Percentiles rank a stretch among this genome's conserved stretches.
Evolutionary conservation across 2,329 filamentous ascomycete species (phyloP).

Genomic region (Venturia effusa): DNA sequence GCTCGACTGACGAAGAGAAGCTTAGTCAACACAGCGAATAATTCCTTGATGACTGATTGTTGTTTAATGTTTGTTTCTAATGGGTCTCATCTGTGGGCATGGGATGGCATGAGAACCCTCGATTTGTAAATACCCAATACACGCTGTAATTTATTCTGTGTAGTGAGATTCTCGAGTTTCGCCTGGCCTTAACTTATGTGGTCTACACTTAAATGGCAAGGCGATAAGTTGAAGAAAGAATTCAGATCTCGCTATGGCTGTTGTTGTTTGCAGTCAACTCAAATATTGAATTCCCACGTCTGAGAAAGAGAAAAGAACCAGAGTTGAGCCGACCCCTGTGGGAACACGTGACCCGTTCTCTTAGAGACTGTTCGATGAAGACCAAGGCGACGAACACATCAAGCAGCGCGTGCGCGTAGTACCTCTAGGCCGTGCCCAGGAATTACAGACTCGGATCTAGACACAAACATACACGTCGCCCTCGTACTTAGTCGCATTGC

Average conservation of each 20-base stretch:
- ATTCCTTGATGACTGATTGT: not conserved
- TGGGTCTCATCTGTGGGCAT: not conserved
- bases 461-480: slow-evolving; percentile 2
- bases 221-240: not conserved
- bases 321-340: no score
- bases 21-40: not conserved
- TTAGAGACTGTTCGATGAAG: not conserved
- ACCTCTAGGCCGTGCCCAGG: not conserved
- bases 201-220: no score
- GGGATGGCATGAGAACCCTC: not conserved
- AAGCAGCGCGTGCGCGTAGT: not conserved
- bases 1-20: slow-evolving; percentile 6
- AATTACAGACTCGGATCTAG: not conserved
- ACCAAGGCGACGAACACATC: not conserved
- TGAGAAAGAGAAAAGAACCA: no score
- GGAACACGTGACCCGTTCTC: not conserved
- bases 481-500: not conserved
- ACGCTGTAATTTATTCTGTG: not conserved
- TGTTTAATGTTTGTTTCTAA: slow-evolving; percentile 1
- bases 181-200: not conserved
- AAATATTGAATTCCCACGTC: no score
- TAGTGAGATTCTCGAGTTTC: not conserved
- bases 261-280: not conserved
- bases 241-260: not conserved
- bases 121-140: not conserved